Evolutionary conservation across 2,329 filamentous ascomycete genomes (phyloP), one percentile per base, ranked within the genome.

Genomic region (Sclerotinia spermophila): DNA sequence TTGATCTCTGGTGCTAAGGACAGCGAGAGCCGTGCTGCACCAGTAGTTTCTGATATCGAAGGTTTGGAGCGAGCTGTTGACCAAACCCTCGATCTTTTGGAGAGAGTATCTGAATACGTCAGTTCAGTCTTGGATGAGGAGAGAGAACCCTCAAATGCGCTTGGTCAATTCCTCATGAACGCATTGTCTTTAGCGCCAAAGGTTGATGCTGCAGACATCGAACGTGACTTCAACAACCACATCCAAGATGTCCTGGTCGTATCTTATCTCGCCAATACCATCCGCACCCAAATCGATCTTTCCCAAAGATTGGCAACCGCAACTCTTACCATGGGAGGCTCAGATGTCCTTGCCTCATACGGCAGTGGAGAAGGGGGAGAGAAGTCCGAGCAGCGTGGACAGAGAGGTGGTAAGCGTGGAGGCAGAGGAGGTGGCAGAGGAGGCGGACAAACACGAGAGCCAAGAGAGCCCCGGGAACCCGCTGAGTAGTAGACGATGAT

Each of bases 181-280:
- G 91, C 95, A 53, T 88, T 99, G 74, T 94, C 92, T 61, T 85
- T 99, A 74, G 93, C 95, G 70, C 96, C 96, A 79, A 99, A 98
- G 87, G 96, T 98, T 73, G 93, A 97, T 78, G 85, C 91, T 51
- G 87, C 89, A 73, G 92, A 96, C 81, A 94, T 99, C 80, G 96
- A 99, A 86, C 88, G 91, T 80, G 94, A 98, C 85, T 99, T 99
- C 89, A 99, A 99, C 89, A 97, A 97, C 86, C 96, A 99, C 85
- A 94, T 99, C 82, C 96, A 99, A 85, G 96, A 99, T 82, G 94
- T 99, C 73, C 90, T 99, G 76, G 94, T 98, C 82, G 94, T 99
- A 78, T 97, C 94, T 76, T 99, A 99, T 85, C 88, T 99, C 75
- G 94, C 96, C 81, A 99, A 98, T 87, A 97, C 94, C 76, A 97